Base-by-base conservation (phyloP, 2,329 filamentous ascomycete genomes). In the Aspergillus ruber region DNA sequence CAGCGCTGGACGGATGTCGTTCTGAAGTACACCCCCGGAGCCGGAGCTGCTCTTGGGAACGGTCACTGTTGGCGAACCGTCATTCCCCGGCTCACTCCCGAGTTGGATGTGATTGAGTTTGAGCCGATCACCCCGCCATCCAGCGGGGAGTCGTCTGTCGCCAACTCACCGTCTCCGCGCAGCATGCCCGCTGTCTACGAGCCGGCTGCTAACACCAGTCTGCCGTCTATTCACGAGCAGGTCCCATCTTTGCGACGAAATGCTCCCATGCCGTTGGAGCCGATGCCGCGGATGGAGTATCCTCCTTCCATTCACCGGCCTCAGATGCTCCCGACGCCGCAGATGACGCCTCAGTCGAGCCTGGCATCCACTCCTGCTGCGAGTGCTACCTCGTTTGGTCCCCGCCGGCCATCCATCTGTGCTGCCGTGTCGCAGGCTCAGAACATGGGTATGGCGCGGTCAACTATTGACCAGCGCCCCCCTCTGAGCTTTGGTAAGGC, bases 1-100 rank as follows among this genome's bases (percentile, higher is more conserved):
- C 86, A 93, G 66, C 84, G 87, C 55, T 98, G 93, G 93, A 91
- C 89, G 40, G 88, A 95, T 53, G 85, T 96, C 54, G 88, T 97
- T 45, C 74, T 95, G 56, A 88, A 87, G 69, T 86, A 90, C 61
- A 90, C 86, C 12, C 87, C 89, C 17, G 73, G 72, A 13, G 70
- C 74, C 39, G 60, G 70, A 17, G 66, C 70, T 44, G 62, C 61
- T 51, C 61, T 50, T 50, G 47, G 51, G 39, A 62, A 71, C 45
- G 65, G 60, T 27, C 61, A 65, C 51, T 65, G 63, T 45, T 74
- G 72, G 71, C 67, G 61, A 42, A 64, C 66, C 3, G 68, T 83
- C 48, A 74, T 83, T 29, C 79, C 78, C 2, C 62, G 69, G 32
- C 70, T 83, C 51, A 81, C 78, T 13, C 77, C 80, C 10, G 78